phyloP scores from a whole-genome alignment of 306 rosid species.

The Crotalaria pallida region DNA sequence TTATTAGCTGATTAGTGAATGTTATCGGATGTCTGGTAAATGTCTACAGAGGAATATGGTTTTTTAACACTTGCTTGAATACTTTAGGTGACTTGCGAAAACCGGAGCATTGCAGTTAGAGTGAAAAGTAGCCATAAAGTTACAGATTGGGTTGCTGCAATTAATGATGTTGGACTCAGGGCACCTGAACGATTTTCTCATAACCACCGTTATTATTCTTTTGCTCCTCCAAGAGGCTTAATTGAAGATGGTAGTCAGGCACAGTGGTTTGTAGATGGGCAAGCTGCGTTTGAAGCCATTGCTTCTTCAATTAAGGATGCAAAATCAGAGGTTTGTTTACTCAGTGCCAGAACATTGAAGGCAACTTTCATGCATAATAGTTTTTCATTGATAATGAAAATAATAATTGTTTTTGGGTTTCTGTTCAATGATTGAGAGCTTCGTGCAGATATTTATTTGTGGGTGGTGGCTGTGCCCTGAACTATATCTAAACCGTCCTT shows the following conservation, averaged over 20 bases:
- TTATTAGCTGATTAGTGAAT: constrained; percentile 11
- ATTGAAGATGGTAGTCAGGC: constrained; percentile 87
- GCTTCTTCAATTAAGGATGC: constrained; percentile 86
- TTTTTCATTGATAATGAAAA: background rate
- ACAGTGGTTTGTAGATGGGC: constrained; percentile 83
- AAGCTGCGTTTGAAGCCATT: constrained; percentile 87
- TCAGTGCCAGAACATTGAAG: constrained; percentile 4
- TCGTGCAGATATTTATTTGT: constrained; percentile 90
- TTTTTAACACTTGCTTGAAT: constrained; percentile 20
- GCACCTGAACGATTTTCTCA: constrained; percentile 99
- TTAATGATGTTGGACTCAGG: constrained; percentile 90
- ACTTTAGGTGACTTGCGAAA: constrained; percentile 80
- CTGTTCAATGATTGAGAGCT: constrained; percentile 30
- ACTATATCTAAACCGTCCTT: constrained; percentile 80
- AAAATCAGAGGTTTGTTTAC: constrained; percentile 78
- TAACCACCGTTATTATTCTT: constrained; percentile 94
- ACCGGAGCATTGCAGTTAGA: constrained; percentile 70
- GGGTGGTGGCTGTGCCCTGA: constrained; percentile 99
- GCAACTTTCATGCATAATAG: constrained; percentile 10
- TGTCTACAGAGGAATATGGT: background rate
- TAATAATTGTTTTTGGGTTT: constrained; percentile 17
- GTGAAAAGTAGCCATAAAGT: constrained; percentile 61
- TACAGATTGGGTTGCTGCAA: constrained; percentile 93
- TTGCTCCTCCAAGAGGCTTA: constrained; percentile 97
- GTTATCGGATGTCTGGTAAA: constrained; percentile 9